Percentiles rank a stretch among this genome's conserved stretches.
phyloP scores from a whole-genome alignment of 495 filamentous ascomycete genomes.

The Penicillium silybi region DNA sequence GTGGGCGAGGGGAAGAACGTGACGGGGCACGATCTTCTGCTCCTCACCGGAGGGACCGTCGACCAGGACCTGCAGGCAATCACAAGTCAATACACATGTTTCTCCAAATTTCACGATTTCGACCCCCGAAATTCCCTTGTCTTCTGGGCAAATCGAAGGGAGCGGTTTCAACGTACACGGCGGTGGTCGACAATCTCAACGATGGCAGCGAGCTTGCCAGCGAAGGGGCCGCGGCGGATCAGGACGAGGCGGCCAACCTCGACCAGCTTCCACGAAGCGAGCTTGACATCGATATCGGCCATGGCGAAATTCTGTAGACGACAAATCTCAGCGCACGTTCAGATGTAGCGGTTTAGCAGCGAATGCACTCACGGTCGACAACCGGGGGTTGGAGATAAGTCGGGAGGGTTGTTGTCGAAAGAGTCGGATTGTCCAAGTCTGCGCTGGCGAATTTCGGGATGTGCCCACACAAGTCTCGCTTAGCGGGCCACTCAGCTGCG shows the following conservation, averaged over 20 bases:
- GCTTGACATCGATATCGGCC: slow-evolving; percentile 67
- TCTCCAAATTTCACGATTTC: background rate
- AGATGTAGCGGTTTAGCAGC: slow-evolving; percentile 12
- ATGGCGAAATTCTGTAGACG: slow-evolving; percentile 45
- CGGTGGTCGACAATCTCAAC: slow-evolving; percentile 99
- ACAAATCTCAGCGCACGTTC: slow-evolving; percentile 20
- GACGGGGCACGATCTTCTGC: slow-evolving; percentile 74
- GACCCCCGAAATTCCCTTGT: background rate
- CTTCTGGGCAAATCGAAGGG: slow-evolving; percentile 3
- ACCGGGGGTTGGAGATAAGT: slow-evolving; percentile 37
- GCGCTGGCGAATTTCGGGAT: slow-evolving; percentile 44
- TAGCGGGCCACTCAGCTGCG: slow-evolving; percentile 26
- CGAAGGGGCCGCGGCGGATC: slow-evolving; percentile 70
- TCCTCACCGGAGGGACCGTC: slow-evolving; percentile 83
- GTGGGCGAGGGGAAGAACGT: slow-evolving; percentile 71
- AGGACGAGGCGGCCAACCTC: slow-evolving; percentile 96
- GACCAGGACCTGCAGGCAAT: slow-evolving; percentile 71
- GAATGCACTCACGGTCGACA: slow-evolving; percentile 45
- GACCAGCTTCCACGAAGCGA: slow-evolving; percentile 82
- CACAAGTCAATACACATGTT: slow-evolving; percentile 33
- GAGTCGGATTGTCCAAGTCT: slow-evolving; percentile 42
- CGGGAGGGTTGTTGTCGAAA: slow-evolving; percentile 45
- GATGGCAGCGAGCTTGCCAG: slow-evolving; percentile 83
- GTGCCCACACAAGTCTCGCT: slow-evolving; percentile 35
- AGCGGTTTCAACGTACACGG: slow-evolving; percentile 68